A percentile compares a stretch with the other conserved stretches of the same genome.
Conservation (phyloP, 108 stramenopile genomes). For the Nitzschia sp. region DNA sequence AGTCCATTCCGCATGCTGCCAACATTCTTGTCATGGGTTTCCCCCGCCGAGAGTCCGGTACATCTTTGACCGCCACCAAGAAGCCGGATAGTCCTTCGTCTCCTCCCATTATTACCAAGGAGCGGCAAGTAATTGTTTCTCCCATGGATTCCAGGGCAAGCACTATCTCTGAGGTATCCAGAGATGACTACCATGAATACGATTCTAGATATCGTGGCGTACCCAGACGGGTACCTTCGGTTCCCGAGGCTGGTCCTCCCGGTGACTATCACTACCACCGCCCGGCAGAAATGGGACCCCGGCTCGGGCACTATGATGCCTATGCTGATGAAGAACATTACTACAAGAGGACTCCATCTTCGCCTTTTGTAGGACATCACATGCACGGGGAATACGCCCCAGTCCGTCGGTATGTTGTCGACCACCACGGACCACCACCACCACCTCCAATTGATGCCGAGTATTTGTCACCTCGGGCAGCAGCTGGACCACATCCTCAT, state of each 20-base stretch:
- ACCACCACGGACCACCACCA: conserved; percentile 3
- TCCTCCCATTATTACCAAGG: conserved; percentile 3
- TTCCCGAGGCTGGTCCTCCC: conserved; percentile 2
- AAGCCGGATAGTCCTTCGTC: neutral
- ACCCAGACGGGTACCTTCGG: conserved; percentile 9
- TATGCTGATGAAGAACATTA: conserved; percentile 24
- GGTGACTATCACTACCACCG: conserved; percentile 1
- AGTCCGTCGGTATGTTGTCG: conserved; percentile 13
- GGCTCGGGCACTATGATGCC: conserved; percentile 20
- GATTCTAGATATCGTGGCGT: neutral
- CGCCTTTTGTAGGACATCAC: conserved; percentile 11
- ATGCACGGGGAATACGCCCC: conserved; percentile 12
- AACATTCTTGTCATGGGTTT: conserved; percentile 22
- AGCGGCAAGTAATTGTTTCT: conserved; percentile 10
- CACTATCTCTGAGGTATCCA: conserved; percentile 6
- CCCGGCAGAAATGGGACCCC: conserved; percentile 27
- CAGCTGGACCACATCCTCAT: neutral
- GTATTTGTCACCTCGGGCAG: neutral
- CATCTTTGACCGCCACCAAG: neutral
- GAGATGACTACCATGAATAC: conserved; percentile 16
- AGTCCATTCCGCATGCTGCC: conserved; percentile 14
- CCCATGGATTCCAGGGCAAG: conserved; percentile 21
- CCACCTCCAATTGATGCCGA: neutral
- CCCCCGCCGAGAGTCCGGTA: neutral
- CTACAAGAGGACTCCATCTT: conserved; percentile 9